A percentile compares a stretch with the other conserved stretches of the same genome.
Evolutionary conservation across 1,139 yeast genomes (phyloP).

Genomic region (Zhuliangozyma parablackwelliae): DNA sequence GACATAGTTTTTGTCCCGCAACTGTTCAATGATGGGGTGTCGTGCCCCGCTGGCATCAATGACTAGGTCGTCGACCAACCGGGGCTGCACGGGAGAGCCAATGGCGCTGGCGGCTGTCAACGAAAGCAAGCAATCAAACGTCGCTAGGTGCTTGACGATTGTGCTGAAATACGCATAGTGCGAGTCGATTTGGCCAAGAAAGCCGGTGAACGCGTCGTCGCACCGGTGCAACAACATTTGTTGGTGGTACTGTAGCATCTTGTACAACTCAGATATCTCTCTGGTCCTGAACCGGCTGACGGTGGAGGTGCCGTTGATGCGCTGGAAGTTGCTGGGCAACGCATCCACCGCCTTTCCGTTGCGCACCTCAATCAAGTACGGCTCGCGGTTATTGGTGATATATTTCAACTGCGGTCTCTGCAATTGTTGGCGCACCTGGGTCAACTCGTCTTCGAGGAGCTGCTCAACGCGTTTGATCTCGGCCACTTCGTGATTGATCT

Average conservation of each 20-base stretch:
- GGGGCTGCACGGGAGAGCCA: conserved; percentile 54
- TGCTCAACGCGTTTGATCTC: conserved; percentile 43
- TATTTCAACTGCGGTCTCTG: conserved; percentile 58
- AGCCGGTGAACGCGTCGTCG: conserved; percentile 53
- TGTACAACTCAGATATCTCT: conserved; percentile 44
- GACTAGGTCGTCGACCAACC: conserved; percentile 46
- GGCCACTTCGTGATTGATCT: conserved; percentile 20
- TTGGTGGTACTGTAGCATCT: conserved; percentile 54
- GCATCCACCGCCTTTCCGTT: conserved; percentile 48
- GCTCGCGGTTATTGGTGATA: conserved; percentile 55
- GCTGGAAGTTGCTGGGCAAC: conserved; percentile 72
- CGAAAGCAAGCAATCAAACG: conserved; percentile 72
- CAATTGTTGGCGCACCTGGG: conserved; percentile 37
- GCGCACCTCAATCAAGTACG: conserved; percentile 71
- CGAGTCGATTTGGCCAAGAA: conserved; percentile 39
- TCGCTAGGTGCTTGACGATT: conserved; percentile 51
- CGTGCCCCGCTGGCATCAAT: conserved; percentile 58
- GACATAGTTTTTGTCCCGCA: conserved; percentile 47
- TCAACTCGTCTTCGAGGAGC: conserved; percentile 49
- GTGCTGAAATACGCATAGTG: conserved; percentile 49
- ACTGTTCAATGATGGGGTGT: conserved; percentile 74
- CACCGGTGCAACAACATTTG: conserved; percentile 56
- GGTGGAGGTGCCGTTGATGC: conserved; percentile 66
- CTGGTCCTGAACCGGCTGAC: conserved; percentile 76
- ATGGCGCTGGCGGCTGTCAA: conserved; percentile 56